phyloP scores from a whole-genome alignment of 2,329 filamentous ascomycete species.

The Sclerotinia sclerotiorum region DNA sequence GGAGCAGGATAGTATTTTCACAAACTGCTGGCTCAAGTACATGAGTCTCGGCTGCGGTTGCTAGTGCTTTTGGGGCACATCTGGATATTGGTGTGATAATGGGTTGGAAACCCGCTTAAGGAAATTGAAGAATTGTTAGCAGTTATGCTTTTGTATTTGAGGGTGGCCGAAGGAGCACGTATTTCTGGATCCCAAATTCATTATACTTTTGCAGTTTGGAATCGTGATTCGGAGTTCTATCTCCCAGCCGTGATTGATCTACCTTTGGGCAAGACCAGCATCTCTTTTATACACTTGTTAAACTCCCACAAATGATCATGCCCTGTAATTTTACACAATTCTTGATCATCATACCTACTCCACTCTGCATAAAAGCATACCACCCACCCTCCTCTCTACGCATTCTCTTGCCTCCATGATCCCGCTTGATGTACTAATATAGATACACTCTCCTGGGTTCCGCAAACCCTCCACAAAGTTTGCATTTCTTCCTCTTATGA shows the following conservation, averaged over 20 bases:
- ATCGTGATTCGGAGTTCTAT: constrained; percentile 2
- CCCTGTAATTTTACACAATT: constrained; percentile 21
- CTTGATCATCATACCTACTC: constrained; percentile 40
- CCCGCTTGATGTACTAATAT: constrained; percentile 65
- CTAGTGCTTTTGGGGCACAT: neutral
- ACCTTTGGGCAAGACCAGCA: neutral
- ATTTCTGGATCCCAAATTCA: neutral
- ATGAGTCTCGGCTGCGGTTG: neutral
- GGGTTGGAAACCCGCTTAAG: neutral
- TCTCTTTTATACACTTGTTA: constrained; percentile 19
- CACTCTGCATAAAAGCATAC: constrained; percentile 65
- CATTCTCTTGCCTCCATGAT: constrained; percentile 69
- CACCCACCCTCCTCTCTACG: constrained; percentile 67
- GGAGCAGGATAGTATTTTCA: neutral
- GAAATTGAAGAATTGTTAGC: neutral
- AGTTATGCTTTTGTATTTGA: neutral
- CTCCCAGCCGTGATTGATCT: neutral
- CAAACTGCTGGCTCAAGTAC: neutral
- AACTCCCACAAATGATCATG: constrained; percentile 18
- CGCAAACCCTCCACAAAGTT: constrained; percentile 63
- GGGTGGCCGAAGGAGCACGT: neutral
- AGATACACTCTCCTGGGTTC: constrained; percentile 67
- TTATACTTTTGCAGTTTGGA: neutral
- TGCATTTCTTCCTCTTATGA: constrained; percentile 59
- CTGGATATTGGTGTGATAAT: neutral